Conservation (phyloP, 176 grass and related monocot species). For the Avena atlantica region DNA sequence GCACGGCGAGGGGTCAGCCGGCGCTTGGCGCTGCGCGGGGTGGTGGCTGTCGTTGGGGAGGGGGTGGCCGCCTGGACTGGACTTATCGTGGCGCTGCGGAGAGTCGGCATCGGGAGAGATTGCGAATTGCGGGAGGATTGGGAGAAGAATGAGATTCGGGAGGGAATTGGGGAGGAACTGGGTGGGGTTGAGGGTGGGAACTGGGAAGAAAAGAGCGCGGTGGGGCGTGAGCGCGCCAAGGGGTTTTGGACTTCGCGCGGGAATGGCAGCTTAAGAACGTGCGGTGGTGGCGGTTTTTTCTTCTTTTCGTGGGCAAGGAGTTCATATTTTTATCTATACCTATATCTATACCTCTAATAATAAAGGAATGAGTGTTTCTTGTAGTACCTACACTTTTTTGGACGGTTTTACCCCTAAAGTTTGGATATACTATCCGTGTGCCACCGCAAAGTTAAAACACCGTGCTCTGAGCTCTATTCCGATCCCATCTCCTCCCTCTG, state of each 20-base stretch:
- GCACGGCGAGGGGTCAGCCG: conserved; percentile 42
- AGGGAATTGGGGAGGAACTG: conserved; percentile 23
- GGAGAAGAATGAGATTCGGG: not conserved
- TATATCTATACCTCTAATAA: no score
- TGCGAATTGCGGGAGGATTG: not conserved
- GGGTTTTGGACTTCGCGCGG: conserved; percentile 52
- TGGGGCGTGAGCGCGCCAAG: conserved; percentile 53
- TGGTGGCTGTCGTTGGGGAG: conserved; percentile 43
- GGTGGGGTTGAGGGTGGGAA: not conserved
- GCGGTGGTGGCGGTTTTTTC: not conserved
- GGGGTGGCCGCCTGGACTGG: conserved; percentile 17
- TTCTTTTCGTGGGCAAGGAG: not conserved
- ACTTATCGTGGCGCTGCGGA: conserved; percentile 63
- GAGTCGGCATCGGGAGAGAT: conserved; percentile 59
- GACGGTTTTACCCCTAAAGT: no score
- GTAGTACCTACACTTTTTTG: no score
- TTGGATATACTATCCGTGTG: no score
- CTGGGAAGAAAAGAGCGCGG: conserved; percentile 40
- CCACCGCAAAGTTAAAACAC: no score
- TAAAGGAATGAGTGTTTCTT: no score
- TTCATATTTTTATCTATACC: no score
- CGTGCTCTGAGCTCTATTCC: no score
- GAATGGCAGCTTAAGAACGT: conserved; percentile 45
- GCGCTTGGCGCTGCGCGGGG: conserved; percentile 56
- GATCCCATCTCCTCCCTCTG: no score